Percentiles rank a stretch among this genome's conserved stretches.
Evolutionary conservation across 139 green algal species (phyloP).

Genomic region (Zygnema cylindricum): DNA sequence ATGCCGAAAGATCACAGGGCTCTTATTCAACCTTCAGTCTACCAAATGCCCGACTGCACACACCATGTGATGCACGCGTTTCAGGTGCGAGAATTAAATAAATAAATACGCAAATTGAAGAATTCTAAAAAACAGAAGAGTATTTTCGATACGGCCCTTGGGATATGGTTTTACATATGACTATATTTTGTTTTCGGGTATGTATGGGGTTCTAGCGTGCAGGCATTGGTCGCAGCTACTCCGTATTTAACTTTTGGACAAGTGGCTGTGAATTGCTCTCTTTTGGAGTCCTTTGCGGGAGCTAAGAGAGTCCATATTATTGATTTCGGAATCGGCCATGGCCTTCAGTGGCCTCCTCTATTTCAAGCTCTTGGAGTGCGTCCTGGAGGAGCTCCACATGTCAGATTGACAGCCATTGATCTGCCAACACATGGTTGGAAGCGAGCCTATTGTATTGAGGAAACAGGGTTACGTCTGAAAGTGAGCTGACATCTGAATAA

Average conservation of each 20-base stretch:
- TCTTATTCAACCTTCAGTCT: constrained; percentile 1
- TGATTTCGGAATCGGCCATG: constrained; percentile 42
- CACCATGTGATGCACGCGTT: constrained; percentile 19
- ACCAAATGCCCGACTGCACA: constrained; percentile 8
- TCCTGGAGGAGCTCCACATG: not conserved
- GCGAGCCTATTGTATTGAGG: constrained; percentile 13
- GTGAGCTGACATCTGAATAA: constrained; percentile 1
- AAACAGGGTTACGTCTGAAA: not conserved
- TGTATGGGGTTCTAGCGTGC: not conserved
- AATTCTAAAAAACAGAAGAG: no score
- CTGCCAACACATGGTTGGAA: not conserved
- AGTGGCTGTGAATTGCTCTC: constrained; percentile 27
- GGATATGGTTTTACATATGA: no score
- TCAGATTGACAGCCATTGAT: constrained; percentile 28
- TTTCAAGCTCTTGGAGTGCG: constrained; percentile 7
- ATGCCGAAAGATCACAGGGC: not conserved
- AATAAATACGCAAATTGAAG: no score
- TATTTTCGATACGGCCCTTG: no score
- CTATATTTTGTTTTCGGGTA: constrained; percentile 6
- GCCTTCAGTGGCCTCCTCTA: constrained; percentile 20
- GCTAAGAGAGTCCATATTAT: constrained; percentile 10
- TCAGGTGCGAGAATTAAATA: no score
- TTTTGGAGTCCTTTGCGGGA: constrained; percentile 42
- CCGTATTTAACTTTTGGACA: constrained; percentile 40
- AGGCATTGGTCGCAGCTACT: constrained; percentile 14